Percentiles rank a stretch among this genome's conserved stretches.
Evolutionary conservation across 139 green algal species (phyloP).

Genomic region (Gonium pectorale): DNA sequence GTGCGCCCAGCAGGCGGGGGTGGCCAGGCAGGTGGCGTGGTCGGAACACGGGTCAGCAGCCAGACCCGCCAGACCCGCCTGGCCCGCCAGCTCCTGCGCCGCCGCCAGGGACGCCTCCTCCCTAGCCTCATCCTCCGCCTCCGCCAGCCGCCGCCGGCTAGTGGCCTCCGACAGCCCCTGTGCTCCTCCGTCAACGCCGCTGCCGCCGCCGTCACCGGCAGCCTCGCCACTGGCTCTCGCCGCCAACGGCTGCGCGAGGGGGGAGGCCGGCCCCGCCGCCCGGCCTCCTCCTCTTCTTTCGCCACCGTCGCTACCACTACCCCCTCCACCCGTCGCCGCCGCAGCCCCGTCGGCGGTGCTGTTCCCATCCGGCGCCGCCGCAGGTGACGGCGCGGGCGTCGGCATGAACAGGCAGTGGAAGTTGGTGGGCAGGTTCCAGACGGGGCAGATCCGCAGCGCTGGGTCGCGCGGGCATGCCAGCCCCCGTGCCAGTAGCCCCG

Average conservation of each 20-base stretch:
- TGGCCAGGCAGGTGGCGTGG: slow-evolving; percentile 55
- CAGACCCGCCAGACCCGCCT: neutral
- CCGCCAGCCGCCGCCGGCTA: no score
- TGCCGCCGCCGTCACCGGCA: no score
- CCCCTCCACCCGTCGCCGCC: neutral
- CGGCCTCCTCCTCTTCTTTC: no score
- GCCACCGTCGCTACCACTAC: neutral
- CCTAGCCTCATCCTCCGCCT: no score
- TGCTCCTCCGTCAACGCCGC: no score
- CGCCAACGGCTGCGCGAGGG: no score
- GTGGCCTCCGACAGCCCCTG: no score
- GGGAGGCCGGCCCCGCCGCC: no score
- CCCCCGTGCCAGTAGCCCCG: slow-evolving; percentile 55
- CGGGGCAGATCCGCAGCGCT: slow-evolving; percentile 53
- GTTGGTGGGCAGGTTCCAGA: slow-evolving; percentile 39
- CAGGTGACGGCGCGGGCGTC: neutral
- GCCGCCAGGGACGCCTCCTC: no score
- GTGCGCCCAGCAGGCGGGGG: slow-evolving; percentile 63
- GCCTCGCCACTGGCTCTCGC: no score
- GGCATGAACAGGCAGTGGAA: slow-evolving; percentile 75
- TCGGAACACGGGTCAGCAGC: slow-evolving; percentile 11
- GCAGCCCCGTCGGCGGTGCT: neutral
- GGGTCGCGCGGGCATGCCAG: slow-evolving; percentile 68
- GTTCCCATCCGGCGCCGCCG: neutral
- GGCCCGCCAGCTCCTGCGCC: no score